Base-by-base conservation (phyloP, 345 rosid species). In the Eucalyptus guilfoylei region DNA sequence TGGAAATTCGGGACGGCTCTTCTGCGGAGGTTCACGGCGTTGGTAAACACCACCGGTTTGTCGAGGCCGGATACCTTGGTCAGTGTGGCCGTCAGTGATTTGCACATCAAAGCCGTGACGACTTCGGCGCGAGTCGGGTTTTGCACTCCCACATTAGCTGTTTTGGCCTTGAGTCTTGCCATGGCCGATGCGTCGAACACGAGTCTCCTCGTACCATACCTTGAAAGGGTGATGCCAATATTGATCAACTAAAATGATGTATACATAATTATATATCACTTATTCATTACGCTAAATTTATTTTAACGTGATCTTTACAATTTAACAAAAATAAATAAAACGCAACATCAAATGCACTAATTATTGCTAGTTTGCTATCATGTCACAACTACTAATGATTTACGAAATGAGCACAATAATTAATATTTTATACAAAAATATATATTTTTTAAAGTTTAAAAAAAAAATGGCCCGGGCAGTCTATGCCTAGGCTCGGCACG, bases 41-140 rank as follows among this genome's bases (percentile, higher is more conserved):
- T 64, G 49, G 16, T 6, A 13, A n/a, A 45, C 50, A 24, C 10
- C n/a, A 37, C 54, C 12, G 80, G 32, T 85, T 88, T 88, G 34
- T 85, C 28, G 30, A 47, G 50, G 45, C 49, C 32, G 15, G n/a
- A 60, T 6, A 60, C 67, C 67, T 60, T 60, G 67, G n/a, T 12
- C 67, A 60, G 4, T 85, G 91, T 44, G 13, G 85, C 64, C 32
- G 64, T 89, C 52, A 87, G 32, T 28, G 89, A 67, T 40, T 87
- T 90, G 87, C 90, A 54, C 49, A 91, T 69, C 23, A 91, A 87
- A 21, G 91, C 88, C 19, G 87, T 58, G 30, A 91, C 88, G 6
- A 42, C 91, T 60, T 91, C 94, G 3, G 89, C 86, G 6, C 89
- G 88, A 7, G 92, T 90, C 8, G 91, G 91, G 52, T 88, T 42